Evolutionary conservation across 495 filamentous ascomycete species (phyloP), one percentile per base, ranked within the genome.

Genomic region (Darksidea phi): DNA sequence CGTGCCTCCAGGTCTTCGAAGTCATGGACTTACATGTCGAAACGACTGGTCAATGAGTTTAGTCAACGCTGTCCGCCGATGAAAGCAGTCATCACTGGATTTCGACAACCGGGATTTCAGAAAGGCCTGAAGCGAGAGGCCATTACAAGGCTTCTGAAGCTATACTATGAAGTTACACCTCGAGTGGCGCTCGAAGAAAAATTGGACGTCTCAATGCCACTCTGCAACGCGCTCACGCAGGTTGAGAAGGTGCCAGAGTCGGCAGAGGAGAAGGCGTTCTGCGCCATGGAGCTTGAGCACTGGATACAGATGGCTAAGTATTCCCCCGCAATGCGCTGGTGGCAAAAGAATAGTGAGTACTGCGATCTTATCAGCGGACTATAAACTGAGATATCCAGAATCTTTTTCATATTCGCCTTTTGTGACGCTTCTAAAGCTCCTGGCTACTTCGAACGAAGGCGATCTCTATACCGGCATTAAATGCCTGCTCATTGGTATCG

Each of bases 271-370:
- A 63, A 67, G 47, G 75, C 70, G 0, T 71, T 91, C 47, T 75
- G 82, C 23, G 57, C 86, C 7, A 79, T 90, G 43, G 85, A 91
- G 68, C 74, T 95, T 24, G 85, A 89, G 66, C 87, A 90, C 66
- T 75, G 92, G 26, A 78, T 95, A 11, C 78, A 84, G 45, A 87
- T 96, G 63, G 90, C 90, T 12, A 79, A 84, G 57, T 83, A 83
- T 64, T 93, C 90, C 11, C 83, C 88, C 15, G 83, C 83, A 15
- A 88, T 95, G 81, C 85, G 86, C 42, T 97, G 91, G 91, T 94
- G 82, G 77, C 79, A 85, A 54, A 84, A 86, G 60, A 76, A 79
- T 61, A 81, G 82, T 80, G 73, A 58, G 74, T 64, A 20, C 56
- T 46, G 36, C 17, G 48, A 67, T 55, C 59, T 48, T 11, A 5